A percentile compares a stretch with the other conserved stretches of the same genome.
phyloP scores from a whole-genome alignment of 2,329 filamentous ascomycete genomes.

The Malbranchea zuffiana region DNA sequence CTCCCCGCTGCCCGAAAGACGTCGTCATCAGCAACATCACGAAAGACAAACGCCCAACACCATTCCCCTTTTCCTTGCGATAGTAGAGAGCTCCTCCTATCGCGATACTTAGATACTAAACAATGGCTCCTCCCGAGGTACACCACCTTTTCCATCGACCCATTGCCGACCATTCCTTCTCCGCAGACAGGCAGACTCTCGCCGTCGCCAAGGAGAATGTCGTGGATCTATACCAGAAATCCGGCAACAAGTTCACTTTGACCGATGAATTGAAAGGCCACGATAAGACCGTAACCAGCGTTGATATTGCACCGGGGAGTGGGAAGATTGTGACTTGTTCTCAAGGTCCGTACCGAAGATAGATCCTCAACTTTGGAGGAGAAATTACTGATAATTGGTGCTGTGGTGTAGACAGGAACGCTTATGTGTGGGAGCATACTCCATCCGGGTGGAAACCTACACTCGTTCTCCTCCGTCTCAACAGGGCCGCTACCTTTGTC shows the following conservation, averaged over 20 bases:
- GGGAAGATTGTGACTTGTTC: conserved; percentile 96
- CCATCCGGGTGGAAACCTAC: conserved; percentile 90
- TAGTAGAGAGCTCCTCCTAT: conserved; percentile 99
- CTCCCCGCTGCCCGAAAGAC: too few relatives aligned
- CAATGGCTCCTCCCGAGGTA: conserved; percentile 77
- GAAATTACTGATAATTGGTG: conserved; percentile 5
- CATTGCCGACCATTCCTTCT: conserved; percentile 97
- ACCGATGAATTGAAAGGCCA: conserved; percentile 92
- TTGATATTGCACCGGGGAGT: conserved; percentile 83
- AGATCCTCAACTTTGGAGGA: conserved; percentile 6
- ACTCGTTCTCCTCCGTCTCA: conserved; percentile 90
- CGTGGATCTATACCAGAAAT: conserved; percentile 74
- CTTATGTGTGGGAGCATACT: conserved; percentile 95
- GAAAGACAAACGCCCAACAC: not conserved
- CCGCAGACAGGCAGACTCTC: conserved; percentile 74
- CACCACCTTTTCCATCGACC: conserved; percentile 95
- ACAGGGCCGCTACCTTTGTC: conserved; percentile 89
- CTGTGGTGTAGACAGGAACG: conserved; percentile 66
- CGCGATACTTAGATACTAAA: conserved; percentile 33
- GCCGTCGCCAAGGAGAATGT: conserved; percentile 84
- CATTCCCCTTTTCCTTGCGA: conserved; percentile 37
- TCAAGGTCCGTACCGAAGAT: conserved; percentile 52
- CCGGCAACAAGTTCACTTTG: conserved; percentile 64
- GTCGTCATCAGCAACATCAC: too few relatives aligned
- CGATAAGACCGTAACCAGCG: conserved; percentile 91